Evolutionary conservation across 2,329 filamentous ascomycete species (phyloP), one percentile per base, ranked within the genome.

Genomic region (Macrophomina phaseolina): DNA sequence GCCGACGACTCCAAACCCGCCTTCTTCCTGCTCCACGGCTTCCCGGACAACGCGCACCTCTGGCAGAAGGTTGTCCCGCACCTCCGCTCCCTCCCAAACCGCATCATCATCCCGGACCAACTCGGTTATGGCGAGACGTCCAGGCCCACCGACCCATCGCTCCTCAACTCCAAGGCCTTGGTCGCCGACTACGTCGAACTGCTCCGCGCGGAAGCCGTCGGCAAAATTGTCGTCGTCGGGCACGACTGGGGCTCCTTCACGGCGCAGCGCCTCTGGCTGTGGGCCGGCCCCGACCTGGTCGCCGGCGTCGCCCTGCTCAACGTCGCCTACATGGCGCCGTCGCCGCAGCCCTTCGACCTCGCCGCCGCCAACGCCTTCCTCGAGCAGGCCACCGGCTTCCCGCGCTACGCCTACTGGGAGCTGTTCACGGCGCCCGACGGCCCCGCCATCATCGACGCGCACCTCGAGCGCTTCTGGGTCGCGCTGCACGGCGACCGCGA

Each of bases 201-300:
- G 38, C 67, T 76, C 32, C 70, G 73, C 52, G 68, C 70, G 4
- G 73, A 76, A 64, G 56, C 58, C 7, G 49, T 67, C 40, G 28
- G 52, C 7, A 71, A 70, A 9, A 53, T 73, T 38, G 63, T 71
- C 28, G 56, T 36, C 14, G 74, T 84, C 40, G 83, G 83, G 49
- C 83, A 85, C 68, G 83, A 85, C 70, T 85, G 82, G 82, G 83
- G 84, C 40, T 78, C 78, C 12, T 67, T 65, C 6, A 68, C 80
- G 11, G 77, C 79, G 0, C 76, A 79, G 63, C 77, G 81, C 12
- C 67, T 83, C 9, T 83, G 80, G 69, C 76, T 81, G 55, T 80
- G 78, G 68, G 71, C 81, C 23, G 23, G 23, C 62, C 80, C 78
- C 0, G 71, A 79, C 2, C 77, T 80, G 8, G 78, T 82, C 5